Percentiles rank a stretch among this genome's conserved stretches.
Conservation (phyloP, 1,139 yeast genomes). For the Protomyces gravidus region DNA sequence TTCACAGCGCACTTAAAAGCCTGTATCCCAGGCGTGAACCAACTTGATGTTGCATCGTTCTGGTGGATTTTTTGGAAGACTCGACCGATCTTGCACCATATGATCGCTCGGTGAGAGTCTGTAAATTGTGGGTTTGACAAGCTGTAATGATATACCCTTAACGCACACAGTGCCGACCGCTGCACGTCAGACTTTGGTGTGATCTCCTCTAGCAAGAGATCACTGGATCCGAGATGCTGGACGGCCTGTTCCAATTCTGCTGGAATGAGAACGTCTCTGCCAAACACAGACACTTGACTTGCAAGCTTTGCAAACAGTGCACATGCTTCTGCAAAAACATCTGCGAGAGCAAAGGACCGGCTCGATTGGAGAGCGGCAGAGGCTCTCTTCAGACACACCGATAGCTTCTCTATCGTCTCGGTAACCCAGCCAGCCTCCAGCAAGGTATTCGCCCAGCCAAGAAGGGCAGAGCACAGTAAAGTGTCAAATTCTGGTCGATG, state of each 20-base stretch:
- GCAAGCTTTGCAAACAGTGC: background rate
- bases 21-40: conserved; percentile 52
- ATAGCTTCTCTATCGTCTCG: conserved; percentile 53
- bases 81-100: conserved; percentile 13
- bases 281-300: background rate
- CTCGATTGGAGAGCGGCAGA: background rate
- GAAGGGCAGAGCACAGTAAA: conserved; percentile 56
- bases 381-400: conserved; percentile 42
- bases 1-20: conserved; percentile 64
- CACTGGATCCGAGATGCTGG: background rate
- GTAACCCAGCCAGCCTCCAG: conserved; percentile 62
- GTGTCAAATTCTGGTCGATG: conserved; percentile 55
- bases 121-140: background rate
- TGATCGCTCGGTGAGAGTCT: conserved; percentile 4
- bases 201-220: background rate
- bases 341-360: background rate
- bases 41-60: conserved; percentile 7
- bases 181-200: background rate
- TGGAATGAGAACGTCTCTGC: background rate
- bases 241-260: background rate
- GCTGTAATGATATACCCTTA: background rate
- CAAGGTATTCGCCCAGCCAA: conserved; percentile 53
- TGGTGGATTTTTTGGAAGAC: conserved; percentile 42
- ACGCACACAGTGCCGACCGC: background rate
- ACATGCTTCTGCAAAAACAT: conserved; percentile 5